Conservation (phyloP, 139 green algal species). For the Coelastrella sp. region DNA sequence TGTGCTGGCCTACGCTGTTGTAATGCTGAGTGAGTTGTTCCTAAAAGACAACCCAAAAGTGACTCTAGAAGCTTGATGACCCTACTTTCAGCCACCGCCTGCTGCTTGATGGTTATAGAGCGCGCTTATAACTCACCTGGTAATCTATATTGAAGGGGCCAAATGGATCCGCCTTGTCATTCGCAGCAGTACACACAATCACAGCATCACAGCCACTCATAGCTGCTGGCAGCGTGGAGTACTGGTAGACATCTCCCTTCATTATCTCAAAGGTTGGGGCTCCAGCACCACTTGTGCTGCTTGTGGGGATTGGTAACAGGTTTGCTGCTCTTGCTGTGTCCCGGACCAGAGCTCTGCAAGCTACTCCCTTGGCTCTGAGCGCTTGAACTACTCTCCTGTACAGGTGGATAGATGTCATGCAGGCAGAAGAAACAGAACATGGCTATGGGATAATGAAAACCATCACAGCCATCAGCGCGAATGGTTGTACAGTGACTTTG, state of each 20-base stretch:
- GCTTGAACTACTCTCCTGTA: slow-evolving; percentile 27
- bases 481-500: no score
- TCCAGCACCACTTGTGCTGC: background rate
- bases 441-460: background rate
- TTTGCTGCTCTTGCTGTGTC: slow-evolving; percentile 57
- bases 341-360: slow-evolving; percentile 70
- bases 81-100: background rate
- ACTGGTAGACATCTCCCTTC: slow-evolving; percentile 67
- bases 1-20: no score
- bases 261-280: slow-evolving; percentile 39
- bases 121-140: background rate
- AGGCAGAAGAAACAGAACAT: no score
- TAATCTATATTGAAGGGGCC: slow-evolving; percentile 76
- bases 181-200: slow-evolving; percentile 76
- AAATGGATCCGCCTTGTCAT: slow-evolving; percentile 70
- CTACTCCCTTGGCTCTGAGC: slow-evolving; percentile 48
- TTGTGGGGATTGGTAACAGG: slow-evolving; percentile 46
- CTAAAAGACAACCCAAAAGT: no score
- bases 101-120: background rate
- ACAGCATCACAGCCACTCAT: slow-evolving; percentile 66
- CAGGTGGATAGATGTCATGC: background rate
- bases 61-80: no score
- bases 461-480: no score
- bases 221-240: slow-evolving; percentile 60
- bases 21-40: no score